These are phyloP conservation scores for Xylariomycetidae sp. DNA, from an alignment of 2,329 filamentous ascomycete genomes.

Conservation along the genomic window DNA sequence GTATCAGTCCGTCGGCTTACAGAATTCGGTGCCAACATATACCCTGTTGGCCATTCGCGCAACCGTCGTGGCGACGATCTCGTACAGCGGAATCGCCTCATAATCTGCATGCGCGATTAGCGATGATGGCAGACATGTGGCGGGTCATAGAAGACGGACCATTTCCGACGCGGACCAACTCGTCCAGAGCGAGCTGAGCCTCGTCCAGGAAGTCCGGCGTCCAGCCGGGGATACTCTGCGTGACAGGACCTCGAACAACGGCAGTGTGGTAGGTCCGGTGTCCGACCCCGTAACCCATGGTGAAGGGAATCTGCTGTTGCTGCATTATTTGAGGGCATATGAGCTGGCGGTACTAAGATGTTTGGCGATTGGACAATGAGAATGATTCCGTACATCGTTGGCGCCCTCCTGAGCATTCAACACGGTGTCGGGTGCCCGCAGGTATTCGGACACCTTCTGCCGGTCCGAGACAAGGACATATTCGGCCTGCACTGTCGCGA, in stretches of 20 bases:
- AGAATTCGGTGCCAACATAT: slow-evolving; percentile 7
- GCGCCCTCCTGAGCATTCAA: slow-evolving; percentile 7
- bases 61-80: slow-evolving; percentile 4
- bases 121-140: not conserved
- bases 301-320: slow-evolving; percentile 9
- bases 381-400: slow-evolving; percentile 5
- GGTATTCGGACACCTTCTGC: slow-evolving; percentile 5
- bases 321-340: not conserved
- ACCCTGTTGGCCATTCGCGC: slow-evolving; percentile 5
- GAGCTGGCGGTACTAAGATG: not conserved
- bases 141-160: not conserved
- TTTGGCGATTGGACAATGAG: not conserved
- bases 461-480: slow-evolving; percentile 6
- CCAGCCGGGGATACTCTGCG: slow-evolving; percentile 3
- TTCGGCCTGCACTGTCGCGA: slow-evolving; percentile 5
- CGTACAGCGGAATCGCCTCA: slow-evolving; percentile 3
- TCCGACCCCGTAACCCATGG: slow-evolving; percentile 8
- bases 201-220: slow-evolving; percentile 4
- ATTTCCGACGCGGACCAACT: not conserved
- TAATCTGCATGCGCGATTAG: slow-evolving; percentile 1
- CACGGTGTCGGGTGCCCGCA: slow-evolving; percentile 5
- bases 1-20: slow-evolving; percentile 1
- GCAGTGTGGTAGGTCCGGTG: slow-evolving; percentile 7
- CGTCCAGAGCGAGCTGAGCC: slow-evolving; percentile 1
- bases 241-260: slow-evolving; percentile 6